phyloP scores from a whole-genome alignment of 768 basidiomycete genomes.

The Hericium erinaceus region DNA sequence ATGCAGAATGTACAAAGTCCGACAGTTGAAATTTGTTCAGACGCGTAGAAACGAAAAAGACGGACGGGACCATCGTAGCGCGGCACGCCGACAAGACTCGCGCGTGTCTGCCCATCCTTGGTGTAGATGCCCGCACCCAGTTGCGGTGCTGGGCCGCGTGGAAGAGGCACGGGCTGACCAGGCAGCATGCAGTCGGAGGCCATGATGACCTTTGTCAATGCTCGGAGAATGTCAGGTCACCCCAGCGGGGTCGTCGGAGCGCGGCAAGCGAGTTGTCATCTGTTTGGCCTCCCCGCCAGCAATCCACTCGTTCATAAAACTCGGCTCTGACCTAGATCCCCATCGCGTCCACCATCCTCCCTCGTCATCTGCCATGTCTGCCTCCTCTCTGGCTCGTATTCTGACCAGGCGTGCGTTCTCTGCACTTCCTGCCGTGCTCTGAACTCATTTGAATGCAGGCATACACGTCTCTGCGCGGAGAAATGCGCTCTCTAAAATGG shows the following conservation, averaged over 20 bases:
- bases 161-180: conserved; percentile 64
- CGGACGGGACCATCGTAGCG: conserved; percentile 57
- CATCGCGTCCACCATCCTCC: neutral
- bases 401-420: conserved; percentile 60
- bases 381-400: conserved; percentile 48
- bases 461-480: conserved; percentile 76
- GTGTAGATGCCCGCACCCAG: conserved; percentile 61
- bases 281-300: conserved; percentile 14
- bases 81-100: conserved; percentile 63
- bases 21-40: conserved; percentile 14
- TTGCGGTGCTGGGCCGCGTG: conserved; percentile 44
- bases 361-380: conserved; percentile 38
- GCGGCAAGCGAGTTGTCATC: conserved; percentile 7
- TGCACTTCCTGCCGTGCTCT: conserved; percentile 49
- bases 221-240: neutral
- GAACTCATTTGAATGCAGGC: conserved; percentile 33
- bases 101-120: conserved; percentile 53
- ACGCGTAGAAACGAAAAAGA: conserved; percentile 24
- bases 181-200: conserved; percentile 42
- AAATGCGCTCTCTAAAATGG: conserved; percentile 76
- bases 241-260: neutral
- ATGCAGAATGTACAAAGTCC: neutral
- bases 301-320: conserved; percentile 19
- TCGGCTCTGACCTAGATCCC: conserved; percentile 8
- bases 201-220: conserved; percentile 19